phyloP scores from a whole-genome alignment of 2,329 filamentous ascomycete genomes.

The Diaporthe eres region DNA sequence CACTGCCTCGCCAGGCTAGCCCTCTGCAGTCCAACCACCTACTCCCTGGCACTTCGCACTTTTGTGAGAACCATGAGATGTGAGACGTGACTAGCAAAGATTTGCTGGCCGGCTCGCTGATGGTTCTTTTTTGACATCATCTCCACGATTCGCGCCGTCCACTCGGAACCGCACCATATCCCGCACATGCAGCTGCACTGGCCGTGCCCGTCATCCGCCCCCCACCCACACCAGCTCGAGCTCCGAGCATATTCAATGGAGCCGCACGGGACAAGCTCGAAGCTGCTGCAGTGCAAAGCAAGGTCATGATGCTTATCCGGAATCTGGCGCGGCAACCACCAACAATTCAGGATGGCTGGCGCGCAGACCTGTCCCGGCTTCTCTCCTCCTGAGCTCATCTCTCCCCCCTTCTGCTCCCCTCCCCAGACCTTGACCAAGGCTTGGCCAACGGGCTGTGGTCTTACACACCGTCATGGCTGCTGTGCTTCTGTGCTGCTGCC shows the following conservation, averaged over 20 bases:
- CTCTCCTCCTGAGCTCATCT: not conserved
- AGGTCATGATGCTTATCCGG: not conserved
- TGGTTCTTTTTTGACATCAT: constrained; percentile 18
- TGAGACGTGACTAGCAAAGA: constrained; percentile 9
- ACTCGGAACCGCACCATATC: constrained; percentile 14
- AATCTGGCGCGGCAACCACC: not conserved
- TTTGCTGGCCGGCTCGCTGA: not conserved
- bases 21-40: constrained; percentile 3
- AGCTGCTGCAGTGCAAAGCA: not conserved
- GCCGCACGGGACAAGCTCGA: constrained; percentile 17
- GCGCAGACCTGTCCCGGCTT: not conserved
- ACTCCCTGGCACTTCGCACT: not conserved
- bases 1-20: constrained; percentile 22
- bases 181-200: constrained; percentile 25
- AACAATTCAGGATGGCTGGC: not conserved
- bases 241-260: constrained; percentile 19
- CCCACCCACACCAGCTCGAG: constrained; percentile 4
- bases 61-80: not conserved
- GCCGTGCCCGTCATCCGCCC: constrained; percentile 10
- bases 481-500: not conserved
- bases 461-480: not conserved
- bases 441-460: not conserved
- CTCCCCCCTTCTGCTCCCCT: not conserved
- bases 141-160: constrained; percentile 35
- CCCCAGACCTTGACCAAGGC: no score